Evolutionary conservation across 306 rosid species (phyloP), one percentile per base, ranked within the genome.

Genomic region (Malus orientalis): DNA sequence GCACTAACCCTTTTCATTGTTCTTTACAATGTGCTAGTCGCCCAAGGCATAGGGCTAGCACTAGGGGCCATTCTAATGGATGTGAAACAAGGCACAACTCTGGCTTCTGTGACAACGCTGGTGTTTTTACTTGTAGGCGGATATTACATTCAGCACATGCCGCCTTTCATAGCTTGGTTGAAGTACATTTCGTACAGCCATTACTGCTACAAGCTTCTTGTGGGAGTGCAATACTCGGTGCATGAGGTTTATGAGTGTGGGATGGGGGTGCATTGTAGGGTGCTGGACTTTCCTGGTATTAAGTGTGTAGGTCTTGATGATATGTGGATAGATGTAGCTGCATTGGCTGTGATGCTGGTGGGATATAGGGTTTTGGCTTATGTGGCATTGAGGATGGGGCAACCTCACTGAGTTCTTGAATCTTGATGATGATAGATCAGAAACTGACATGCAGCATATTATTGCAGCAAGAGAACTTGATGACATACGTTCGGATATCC

Each of bases 11-110:
- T 91, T 29, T 81, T 83, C 69, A 81, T 91, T 80, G 79, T 89
- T 77, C 91, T 91, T 47, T 85, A 88, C 55, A 93, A 93, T 76
- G 97, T 93, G 54, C 81, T 93, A 0, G 96, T 91, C 77, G 85
- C 97, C 25, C 98, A 93, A 86, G 97, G 98, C 67, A 81, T 93
- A 58, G 97, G 97, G 70, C 87, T 93, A 38, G 98, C 98, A 62
- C 90, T 93, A 20, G 98, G 98, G 2, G 98, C 98, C 12, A 87
- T 91, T 61, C 81, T 93, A 66, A 91, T 93, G 98, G 90, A 93
- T 74, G 91, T 88, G 53, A 93, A 93, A 72, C 93, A 88, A 51
- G 97, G 96, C 32, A 91, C 98, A 40, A 91, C 97, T n/a, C 83
- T 93, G 29, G 88, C 96, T 33, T 88, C 96, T 15, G 97, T 91